Conservation (phyloP, 176 grass and related monocot species). For the Phyllostachys edulis region DNA sequence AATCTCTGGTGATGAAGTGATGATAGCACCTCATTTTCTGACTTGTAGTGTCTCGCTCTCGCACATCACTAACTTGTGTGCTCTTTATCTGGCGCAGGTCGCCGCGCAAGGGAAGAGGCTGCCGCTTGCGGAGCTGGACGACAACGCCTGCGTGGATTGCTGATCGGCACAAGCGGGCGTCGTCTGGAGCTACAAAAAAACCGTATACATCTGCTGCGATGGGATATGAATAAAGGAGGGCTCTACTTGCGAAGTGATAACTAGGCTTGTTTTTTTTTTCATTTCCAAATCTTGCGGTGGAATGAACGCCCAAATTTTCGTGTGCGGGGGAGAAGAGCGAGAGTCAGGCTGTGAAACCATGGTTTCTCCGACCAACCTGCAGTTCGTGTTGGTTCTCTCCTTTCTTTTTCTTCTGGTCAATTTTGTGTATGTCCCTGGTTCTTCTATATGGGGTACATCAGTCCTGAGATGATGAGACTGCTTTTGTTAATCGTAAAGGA, state of each 20-base stretch:
- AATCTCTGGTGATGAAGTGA: neutral
- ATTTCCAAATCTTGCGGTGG: neutral
- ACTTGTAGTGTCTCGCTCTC: neutral
- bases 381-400: neutral
- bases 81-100: conserved; percentile 22
- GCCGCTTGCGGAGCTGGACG: conserved; percentile 40
- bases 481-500: neutral
- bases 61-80: neutral
- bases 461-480: neutral
- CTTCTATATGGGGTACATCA: neutral
- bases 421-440: neutral
- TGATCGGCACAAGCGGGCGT: neutral
- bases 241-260: conserved; percentile 47
- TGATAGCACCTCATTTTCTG: neutral
- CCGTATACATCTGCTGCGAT: neutral
- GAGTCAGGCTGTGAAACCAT: conserved; percentile 43
- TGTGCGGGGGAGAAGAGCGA: neutral
- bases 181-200: neutral
- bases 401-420: neutral
- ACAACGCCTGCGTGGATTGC: conserved; percentile 25
- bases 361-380: conserved; percentile 48
- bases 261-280: conserved; percentile 25
- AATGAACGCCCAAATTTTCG: conserved; percentile 17
- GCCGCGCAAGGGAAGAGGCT: conserved; percentile 35
- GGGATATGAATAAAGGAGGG: neutral